Evolutionary conservation across 257 asterid species (phyloP).

Genomic region (Penstemon newberryi): DNA sequence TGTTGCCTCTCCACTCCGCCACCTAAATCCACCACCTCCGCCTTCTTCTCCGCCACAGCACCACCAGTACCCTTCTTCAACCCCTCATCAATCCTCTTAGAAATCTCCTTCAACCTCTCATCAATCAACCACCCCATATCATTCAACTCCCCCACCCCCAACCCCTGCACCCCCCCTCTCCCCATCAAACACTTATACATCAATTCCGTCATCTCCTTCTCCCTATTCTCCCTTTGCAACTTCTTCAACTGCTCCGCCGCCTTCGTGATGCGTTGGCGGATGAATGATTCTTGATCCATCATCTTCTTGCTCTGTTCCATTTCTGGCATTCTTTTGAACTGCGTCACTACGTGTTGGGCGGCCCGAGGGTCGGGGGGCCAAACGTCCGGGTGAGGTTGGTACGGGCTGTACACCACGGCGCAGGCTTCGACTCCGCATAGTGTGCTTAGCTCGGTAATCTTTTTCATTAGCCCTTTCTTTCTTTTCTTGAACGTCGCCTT

Average conservation of each 20-base stretch:
- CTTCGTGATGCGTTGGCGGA: slow-evolving; percentile 59
- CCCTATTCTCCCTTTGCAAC: slow-evolving; percentile 63
- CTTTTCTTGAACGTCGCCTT: slow-evolving; percentile 83
- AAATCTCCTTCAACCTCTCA: slow-evolving; percentile 59
- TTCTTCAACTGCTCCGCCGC: slow-evolving; percentile 71
- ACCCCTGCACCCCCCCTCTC: slow-evolving; percentile 43
- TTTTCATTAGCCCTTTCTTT: slow-evolving; percentile 79
- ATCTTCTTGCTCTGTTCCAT: slow-evolving; percentile 92
- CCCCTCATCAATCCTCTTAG: slow-evolving; percentile 47
- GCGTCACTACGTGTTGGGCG: slow-evolving; percentile 59
- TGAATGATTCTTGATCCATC: slow-evolving; percentile 77
- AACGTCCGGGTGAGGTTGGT: slow-evolving; percentile 61
- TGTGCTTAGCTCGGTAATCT: slow-evolving; percentile 76
- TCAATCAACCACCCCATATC: slow-evolving; percentile 70
- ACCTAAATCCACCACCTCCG: slow-evolving; percentile 19
- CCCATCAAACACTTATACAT: slow-evolving; percentile 73
- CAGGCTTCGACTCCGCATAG: slow-evolving; percentile 83
- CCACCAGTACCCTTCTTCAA: slow-evolving; percentile 37
- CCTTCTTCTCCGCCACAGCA: slow-evolving; percentile 2
- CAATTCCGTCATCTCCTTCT: slow-evolving; percentile 63
- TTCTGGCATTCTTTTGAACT: slow-evolving; percentile 84
- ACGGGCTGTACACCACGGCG: slow-evolving; percentile 72
- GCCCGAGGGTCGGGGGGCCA: slow-evolving; percentile 72
- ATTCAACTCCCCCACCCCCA: slow-evolving; percentile 52
- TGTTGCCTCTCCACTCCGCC: slow-evolving; percentile 35